These are phyloP conservation scores for Biancaea sappan DNA, from an alignment of 306 rosid genomes.

Conservation along the genomic window DNA sequence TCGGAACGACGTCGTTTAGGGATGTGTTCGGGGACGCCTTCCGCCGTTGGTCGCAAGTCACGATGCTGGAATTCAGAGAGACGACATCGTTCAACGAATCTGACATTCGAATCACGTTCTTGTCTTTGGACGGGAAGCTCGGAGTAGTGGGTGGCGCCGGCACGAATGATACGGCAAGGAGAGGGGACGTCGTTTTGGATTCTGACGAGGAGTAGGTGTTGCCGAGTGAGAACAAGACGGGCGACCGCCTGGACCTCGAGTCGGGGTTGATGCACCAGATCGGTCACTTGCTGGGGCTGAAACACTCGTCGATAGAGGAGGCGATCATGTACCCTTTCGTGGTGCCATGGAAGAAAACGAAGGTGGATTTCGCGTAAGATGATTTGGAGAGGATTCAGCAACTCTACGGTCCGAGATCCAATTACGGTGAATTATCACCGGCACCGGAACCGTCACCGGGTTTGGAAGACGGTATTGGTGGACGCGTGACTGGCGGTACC, in stretches of 20 bases:
- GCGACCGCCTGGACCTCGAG: slow-evolving; percentile 3
- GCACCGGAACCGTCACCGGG: neutral
- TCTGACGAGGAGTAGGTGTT: neutral
- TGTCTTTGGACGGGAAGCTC: neutral
- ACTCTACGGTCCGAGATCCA: neutral
- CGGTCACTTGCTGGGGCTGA: slow-evolving; percentile 36
- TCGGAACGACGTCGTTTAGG: neutral
- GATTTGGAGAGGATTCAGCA: slow-evolving; percentile 6
- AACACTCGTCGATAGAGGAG: slow-evolving; percentile 20
- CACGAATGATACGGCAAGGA: neutral
- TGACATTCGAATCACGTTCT: neutral
- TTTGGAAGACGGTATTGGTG: no score
- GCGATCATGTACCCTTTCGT: slow-evolving; percentile 34
- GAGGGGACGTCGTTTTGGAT: neutral
- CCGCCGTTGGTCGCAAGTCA: neutral
- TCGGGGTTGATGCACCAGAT: slow-evolving; percentile 29
- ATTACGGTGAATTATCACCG: neutral
- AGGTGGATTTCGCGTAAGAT: slow-evolving; percentile 11
- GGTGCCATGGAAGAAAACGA: neutral
- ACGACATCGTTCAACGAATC: neutral
- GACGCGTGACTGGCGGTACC: neutral
- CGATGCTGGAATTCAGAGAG: neutral
- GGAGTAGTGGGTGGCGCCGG: neutral
- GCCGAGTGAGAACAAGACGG: neutral
- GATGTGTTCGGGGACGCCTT: neutral